phyloP scores from a whole-genome alignment of 1,284 basidiomycete species.

The Ceratobasidium sp. region DNA sequence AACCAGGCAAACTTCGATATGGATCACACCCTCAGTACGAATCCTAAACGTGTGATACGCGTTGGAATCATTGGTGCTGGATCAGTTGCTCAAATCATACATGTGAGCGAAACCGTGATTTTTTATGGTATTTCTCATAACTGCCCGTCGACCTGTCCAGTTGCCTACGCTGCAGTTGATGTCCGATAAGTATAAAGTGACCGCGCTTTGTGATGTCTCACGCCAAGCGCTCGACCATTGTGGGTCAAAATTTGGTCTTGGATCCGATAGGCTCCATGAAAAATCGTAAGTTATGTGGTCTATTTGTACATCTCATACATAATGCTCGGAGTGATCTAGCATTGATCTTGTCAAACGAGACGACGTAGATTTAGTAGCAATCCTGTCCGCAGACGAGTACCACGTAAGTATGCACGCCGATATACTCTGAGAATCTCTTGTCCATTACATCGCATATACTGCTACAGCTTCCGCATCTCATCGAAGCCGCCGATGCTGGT shows the following conservation, averaged over 20 bases:
- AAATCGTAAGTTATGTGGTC: slow-evolving; percentile 3
- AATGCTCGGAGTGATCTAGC: slow-evolving; percentile 49
- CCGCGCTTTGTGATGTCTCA: slow-evolving; percentile 57
- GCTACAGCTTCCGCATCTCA: slow-evolving; percentile 26
- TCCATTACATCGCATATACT: background rate
- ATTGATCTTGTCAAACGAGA: slow-evolving; percentile 51
- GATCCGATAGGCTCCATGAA: slow-evolving; percentile 35
- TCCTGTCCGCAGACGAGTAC: slow-evolving; percentile 53
- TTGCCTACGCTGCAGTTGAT: slow-evolving; percentile 54
- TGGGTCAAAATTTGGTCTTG: slow-evolving; percentile 54
- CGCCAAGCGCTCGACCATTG: slow-evolving; percentile 53
- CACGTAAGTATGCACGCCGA: slow-evolving; percentile 46
- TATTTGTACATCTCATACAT: background rate
- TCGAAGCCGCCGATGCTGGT: slow-evolving; percentile 48
- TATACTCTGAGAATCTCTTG: background rate
- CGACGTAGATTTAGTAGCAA: slow-evolving; percentile 56
- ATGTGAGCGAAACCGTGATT: background rate
- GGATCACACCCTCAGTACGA: background rate
- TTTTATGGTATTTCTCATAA: background rate
- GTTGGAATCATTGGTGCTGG: slow-evolving; percentile 54
- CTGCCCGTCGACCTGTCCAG: slow-evolving; percentile 47
- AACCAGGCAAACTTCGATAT: background rate
- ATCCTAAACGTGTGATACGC: slow-evolving; percentile 34
- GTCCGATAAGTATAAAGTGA: slow-evolving; percentile 52
- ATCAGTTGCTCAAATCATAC: slow-evolving; percentile 53